These are phyloP conservation scores for Coniochaeta ligniaria DNA, from an alignment of 2,329 filamentous ascomycete species.

Conservation along the genomic window DNA sequence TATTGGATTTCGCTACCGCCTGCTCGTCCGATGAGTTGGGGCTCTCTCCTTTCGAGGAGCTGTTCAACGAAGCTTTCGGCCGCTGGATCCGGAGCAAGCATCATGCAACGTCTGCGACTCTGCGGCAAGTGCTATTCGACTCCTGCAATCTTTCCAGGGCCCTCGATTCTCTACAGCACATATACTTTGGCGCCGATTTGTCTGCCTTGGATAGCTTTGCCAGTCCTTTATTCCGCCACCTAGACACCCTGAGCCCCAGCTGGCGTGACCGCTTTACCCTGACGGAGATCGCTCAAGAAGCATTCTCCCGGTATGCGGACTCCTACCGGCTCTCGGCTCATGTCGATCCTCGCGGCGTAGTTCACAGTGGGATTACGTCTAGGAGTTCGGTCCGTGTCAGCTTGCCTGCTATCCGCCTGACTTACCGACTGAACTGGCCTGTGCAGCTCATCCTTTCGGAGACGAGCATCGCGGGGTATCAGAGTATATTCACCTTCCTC, in stretches of 20 bases:
- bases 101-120: slow-evolving; percentile 56
- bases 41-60: slow-evolving; percentile 64
- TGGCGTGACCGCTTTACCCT: slow-evolving; percentile 82
- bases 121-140: slow-evolving; percentile 61
- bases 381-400: slow-evolving; percentile 52
- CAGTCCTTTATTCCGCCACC: slow-evolving; percentile 63
- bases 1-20: slow-evolving; percentile 52
- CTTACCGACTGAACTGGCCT: slow-evolving; percentile 62
- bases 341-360: slow-evolving; percentile 29
- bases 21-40: slow-evolving; percentile 33
- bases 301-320: slow-evolving; percentile 55
- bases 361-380: slow-evolving; percentile 33
- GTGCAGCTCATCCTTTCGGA: slow-evolving; percentile 67
- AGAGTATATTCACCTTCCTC: slow-evolving; percentile 65
- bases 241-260: slow-evolving; percentile 50
- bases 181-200: slow-evolving; percentile 76
- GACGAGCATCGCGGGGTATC: slow-evolving; percentile 58
- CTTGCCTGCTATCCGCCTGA: slow-evolving; percentile 56
- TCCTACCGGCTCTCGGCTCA: slow-evolving; percentile 55
- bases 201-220: slow-evolving; percentile 59
- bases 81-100: slow-evolving; percentile 73
- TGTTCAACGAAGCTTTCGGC: slow-evolving; percentile 65
- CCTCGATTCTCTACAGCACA: slow-evolving; percentile 58
- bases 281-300: slow-evolving; percentile 68
- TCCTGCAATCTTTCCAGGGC: slow-evolving; percentile 60